phyloP scores from a whole-genome alignment of 1,284 basidiomycete genomes.

The Neotropicomus parvogracilis region DNA sequence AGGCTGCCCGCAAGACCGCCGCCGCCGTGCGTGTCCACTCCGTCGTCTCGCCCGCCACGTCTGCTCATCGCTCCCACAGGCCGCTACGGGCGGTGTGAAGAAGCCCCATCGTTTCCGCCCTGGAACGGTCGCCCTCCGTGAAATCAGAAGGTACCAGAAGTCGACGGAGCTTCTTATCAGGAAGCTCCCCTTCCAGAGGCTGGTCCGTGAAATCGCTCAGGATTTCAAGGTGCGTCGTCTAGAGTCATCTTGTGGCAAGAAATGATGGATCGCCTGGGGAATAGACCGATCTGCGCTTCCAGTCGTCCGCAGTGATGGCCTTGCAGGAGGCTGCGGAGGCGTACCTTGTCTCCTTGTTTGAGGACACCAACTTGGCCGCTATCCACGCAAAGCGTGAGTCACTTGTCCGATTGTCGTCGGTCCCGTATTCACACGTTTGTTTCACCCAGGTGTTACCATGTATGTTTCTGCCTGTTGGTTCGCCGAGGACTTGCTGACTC shows the following conservation, averaged over 20 bases:
- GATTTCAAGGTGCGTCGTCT: slow-evolving; percentile 78
- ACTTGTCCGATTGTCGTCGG: neutral
- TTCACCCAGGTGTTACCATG: slow-evolving; percentile 63
- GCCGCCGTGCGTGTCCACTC: slow-evolving; percentile 54
- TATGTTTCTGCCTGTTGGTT: slow-evolving; percentile 31
- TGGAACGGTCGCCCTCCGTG: slow-evolving; percentile 97
- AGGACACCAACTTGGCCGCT: slow-evolving; percentile 89
- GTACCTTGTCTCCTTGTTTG: slow-evolving; percentile 94
- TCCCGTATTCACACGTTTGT: slow-evolving; percentile 5
- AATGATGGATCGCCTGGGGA: slow-evolving; percentile 11
- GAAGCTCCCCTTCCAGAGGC: slow-evolving; percentile 94
- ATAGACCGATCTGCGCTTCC: slow-evolving; percentile 92
- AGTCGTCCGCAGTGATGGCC: slow-evolving; percentile 93
- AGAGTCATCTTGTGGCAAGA: slow-evolving; percentile 7
- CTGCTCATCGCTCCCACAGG: slow-evolving; percentile 37
- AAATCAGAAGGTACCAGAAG: slow-evolving; percentile 97
- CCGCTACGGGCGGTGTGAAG: slow-evolving; percentile 94
- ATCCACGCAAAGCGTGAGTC: slow-evolving; percentile 84
- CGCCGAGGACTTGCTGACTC: slow-evolving; percentile 5
- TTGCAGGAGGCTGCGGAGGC: slow-evolving; percentile 96
- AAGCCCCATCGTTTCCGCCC: slow-evolving; percentile 97
- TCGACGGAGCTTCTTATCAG: slow-evolving; percentile 93
- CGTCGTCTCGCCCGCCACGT: neutral
- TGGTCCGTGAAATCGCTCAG: slow-evolving; percentile 95
- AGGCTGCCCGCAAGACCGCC: slow-evolving; percentile 83